Evolutionary conservation across 495 filamentous ascomycete genomes (phyloP), one percentile per base, ranked within the genome.

Genomic region (Penicillium taxi): DNA sequence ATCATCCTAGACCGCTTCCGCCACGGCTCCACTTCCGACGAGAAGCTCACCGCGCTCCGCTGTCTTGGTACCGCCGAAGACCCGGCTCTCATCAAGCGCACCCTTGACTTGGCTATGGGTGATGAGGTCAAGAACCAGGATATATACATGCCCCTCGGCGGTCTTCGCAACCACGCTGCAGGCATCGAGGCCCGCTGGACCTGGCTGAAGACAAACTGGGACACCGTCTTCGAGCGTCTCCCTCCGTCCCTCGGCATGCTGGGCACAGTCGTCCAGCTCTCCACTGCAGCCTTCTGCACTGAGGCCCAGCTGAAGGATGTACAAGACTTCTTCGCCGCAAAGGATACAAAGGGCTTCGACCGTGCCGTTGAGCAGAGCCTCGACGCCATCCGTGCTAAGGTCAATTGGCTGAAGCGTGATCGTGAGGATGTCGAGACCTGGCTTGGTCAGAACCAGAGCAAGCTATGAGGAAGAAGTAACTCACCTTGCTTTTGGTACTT

Each of bases 91-190:
- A 90, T 96, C 61, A 59, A 86, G 57, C 77, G 78, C 37, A 90
- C 88, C 2, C 74, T 98, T 12, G 70, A 61, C 6, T 66, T 94
- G 22, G 77, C 88, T 27, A 70, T 84, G 41, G 77, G 80, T 59
- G 74, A 80, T 26, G 83, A 94, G 42, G 86, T 98, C 59, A 93
- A 94, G 69, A 87, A 81, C 47, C 91, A 98, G 64, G 91, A 98
- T 53, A 80, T 98, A 46, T 96, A 96, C 68, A 79, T 95, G 53
- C 91, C 79, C 2, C 64, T 93, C 17, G 72, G 74, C 25, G 85
- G 82, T 17, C 73, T 98, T 33, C 77, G 91, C 39, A 77, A 71
- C 48, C 84, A 94, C 54, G 62, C 73, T 4, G 74, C 78, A 29
- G 91, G 91, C 50, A 82, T 90, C 31, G 71, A 85, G 37, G 83